Percentiles rank a stretch among this genome's conserved stretches.
These are phyloP conservation scores for Helianthus tuberosus DNA, from an alignment of 129 eudicot genomes.

Conservation along the genomic window DNA sequence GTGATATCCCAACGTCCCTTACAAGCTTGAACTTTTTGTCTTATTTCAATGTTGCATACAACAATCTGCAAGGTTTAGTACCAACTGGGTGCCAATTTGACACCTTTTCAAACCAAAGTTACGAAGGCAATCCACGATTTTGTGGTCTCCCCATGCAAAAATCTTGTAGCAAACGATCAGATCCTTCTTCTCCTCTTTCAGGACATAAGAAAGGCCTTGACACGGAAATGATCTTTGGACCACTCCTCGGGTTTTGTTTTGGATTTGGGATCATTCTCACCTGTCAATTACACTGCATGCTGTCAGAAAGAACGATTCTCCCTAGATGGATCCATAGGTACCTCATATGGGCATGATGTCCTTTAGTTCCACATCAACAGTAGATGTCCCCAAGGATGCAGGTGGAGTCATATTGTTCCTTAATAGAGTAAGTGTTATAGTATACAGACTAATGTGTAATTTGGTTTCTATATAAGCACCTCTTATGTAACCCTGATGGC, in stretches of 20 bases:
- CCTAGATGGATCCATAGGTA: not conserved
- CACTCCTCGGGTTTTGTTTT: not conserved
- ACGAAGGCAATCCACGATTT: not conserved
- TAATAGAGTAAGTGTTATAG: no score
- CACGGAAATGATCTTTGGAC: not conserved
- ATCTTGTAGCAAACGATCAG: not conserved
- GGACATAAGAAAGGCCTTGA: not conserved
- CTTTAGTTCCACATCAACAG: not conserved
- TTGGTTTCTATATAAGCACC: no score
- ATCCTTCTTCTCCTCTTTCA: not conserved
- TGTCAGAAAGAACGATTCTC: not conserved
- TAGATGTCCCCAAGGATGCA: no score
- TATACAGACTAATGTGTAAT: no score
- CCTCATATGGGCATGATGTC: not conserved
- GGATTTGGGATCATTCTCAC: slow-evolving; percentile 5
- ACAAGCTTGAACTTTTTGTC: not conserved
- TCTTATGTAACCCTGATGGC: no score
- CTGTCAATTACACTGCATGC: not conserved
- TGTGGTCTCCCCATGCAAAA: not conserved
- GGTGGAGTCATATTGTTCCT: no score
- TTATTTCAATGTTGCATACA: not conserved
- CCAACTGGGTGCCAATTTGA: not conserved
- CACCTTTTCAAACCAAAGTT: not conserved
- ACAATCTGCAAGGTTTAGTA: not conserved
- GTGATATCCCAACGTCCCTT: not conserved